Base-by-base conservation (phyloP, 768 basidiomycete genomes). In the Podaxis sp. region DNA sequence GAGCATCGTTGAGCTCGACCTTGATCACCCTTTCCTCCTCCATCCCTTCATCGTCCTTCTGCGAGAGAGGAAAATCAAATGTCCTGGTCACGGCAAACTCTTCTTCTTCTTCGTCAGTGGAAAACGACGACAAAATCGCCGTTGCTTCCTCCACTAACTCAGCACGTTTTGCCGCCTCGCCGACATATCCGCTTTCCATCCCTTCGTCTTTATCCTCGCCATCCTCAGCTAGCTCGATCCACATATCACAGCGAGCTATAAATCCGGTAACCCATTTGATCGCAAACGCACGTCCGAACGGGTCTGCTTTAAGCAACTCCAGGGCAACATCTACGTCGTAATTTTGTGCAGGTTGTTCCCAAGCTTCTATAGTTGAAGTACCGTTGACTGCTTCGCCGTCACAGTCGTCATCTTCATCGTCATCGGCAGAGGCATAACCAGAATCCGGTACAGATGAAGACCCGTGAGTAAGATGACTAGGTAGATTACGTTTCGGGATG, bases 231-330 rank as follows among this genome's bases (percentile, higher is more conserved):
- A 63, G 63, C 1, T 67, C 69, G 15, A 75, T 67, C 87, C 88
- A 91, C 2, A 66, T 58, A 62, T 85, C 86, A 2, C 84, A 84
- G 17, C 86, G 83, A 51, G 83, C 77, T 53, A 90, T 79, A 65
- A 94, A 81, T 17, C 85, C 85, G 10, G 87, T 91, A 11, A 91
- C 70, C 92, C 93, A 95, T 68, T 78, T 84, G 60, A 92, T 81
- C n/a, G 86, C 80, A 62, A 81, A 89, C 12, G 79, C 77, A 53
- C 86, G 84, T 73, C 94, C 90, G 66, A 90, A 80, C 22, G 79
- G 72, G 71, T 94, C 90, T 1, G 81, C 77, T 49, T 86, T 82
- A 55, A 91, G 75, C 54, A 80, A 62, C 50, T 85, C 81, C 15
- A 80, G 60, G 56, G 70, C 72, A 10, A 74, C 76, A 3, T 74